Evolutionary conservation across 768 basidiomycete genomes (phyloP).

Genomic region (Rhizopogon vesiculosus): DNA sequence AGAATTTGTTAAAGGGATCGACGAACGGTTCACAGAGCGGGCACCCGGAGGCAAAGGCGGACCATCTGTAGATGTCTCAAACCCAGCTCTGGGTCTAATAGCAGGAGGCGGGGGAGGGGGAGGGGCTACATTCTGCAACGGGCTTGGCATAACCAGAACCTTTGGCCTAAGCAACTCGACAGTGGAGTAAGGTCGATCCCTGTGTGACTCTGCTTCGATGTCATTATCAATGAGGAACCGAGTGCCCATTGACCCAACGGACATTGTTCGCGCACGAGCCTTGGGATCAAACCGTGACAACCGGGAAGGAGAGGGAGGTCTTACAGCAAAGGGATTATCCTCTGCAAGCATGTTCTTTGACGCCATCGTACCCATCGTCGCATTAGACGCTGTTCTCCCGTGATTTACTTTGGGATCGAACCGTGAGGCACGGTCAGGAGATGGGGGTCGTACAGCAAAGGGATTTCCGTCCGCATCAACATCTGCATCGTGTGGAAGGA

Average conservation of each 20-base stretch:
- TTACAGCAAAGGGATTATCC: slow-evolving; percentile 66
- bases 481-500: slow-evolving; percentile 38
- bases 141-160: slow-evolving; percentile 92
- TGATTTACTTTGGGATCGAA: slow-evolving; percentile 38
- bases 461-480: slow-evolving; percentile 27
- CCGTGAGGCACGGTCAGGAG: slow-evolving; percentile 36
- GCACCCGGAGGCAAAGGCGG: slow-evolving; percentile 77
- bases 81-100: slow-evolving; percentile 46
- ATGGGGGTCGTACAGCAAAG: slow-evolving; percentile 31
- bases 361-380: slow-evolving; percentile 36
- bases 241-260: slow-evolving; percentile 64
- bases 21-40: slow-evolving; percentile 48
- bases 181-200: slow-evolving; percentile 66
- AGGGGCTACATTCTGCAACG: slow-evolving; percentile 52
- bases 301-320: slow-evolving; percentile 54
- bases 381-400: slow-evolving; percentile 39
- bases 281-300: slow-evolving; percentile 84
- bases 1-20: slow-evolving; percentile 29
- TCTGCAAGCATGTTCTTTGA: slow-evolving; percentile 31
- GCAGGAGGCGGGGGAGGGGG: slow-evolving; percentile 28
- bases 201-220: slow-evolving; percentile 24
- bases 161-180: slow-evolving; percentile 82
- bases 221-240: slow-evolving; percentile 58
- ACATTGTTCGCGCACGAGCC: slow-evolving; percentile 54
- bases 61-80: slow-evolving; percentile 62